Conservation (phyloP, 805 yeast genomes). For the Hanseniaspora occidentalis region DNA sequence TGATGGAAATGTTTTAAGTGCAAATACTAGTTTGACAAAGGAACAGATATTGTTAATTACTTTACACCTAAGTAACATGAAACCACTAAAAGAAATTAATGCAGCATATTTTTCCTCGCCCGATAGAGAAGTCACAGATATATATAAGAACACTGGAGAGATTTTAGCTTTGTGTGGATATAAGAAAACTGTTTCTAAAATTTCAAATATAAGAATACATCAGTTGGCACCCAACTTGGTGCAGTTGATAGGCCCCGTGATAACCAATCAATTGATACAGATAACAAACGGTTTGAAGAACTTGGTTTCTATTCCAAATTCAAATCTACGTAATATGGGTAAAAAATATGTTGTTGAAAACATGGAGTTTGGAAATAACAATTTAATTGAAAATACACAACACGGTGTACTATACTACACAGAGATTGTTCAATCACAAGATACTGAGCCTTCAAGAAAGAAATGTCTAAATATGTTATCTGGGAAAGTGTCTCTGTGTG, state of each 20-base stretch:
- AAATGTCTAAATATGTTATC: slow-evolving; percentile 70
- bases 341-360: slow-evolving; percentile 25
- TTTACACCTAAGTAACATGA: neutral
- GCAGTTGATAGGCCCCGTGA: slow-evolving; percentile 55
- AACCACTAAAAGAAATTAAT: too few species aligned
- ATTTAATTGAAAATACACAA: slow-evolving; percentile 19
- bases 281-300: slow-evolving; percentile 56
- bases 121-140: too few species aligned
- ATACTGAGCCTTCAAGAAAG: slow-evolving; percentile 15
- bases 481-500: slow-evolving; percentile 70
- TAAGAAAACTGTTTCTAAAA: neutral
- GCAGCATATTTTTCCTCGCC: too few species aligned
- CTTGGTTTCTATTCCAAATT: slow-evolving; percentile 61
- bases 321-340: slow-evolving; percentile 75
- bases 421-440: slow-evolving; percentile 42
- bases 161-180: neutral
- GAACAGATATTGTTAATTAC: neutral
- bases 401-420: slow-evolving; percentile 48
- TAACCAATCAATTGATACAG: slow-evolving; percentile 63
- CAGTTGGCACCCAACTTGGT: slow-evolving; percentile 69
- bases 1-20: too few species aligned
- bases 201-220: neutral
- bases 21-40: neutral
- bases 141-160: too few species aligned
- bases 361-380: neutral